phyloP scores from a whole-genome alignment of 106 monocot genomes.

The Cymbidium sinense region DNA sequence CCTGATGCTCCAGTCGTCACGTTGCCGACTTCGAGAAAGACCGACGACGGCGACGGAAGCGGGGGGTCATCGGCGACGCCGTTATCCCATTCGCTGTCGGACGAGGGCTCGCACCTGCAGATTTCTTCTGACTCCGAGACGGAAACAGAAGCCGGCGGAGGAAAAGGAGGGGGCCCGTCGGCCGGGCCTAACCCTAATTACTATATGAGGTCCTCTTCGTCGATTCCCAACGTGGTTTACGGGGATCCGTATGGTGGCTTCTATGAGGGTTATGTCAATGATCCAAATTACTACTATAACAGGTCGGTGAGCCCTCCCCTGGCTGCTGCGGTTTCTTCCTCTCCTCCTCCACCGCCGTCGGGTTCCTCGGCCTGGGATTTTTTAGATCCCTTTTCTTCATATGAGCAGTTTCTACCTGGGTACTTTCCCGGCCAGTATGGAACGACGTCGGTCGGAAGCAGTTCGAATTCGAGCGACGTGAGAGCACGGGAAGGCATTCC shows the following conservation, averaged over 20 bases:
- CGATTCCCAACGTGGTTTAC: constrained; percentile 34
- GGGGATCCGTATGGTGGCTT: constrained; percentile 17
- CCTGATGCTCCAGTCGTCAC: constrained; percentile 13
- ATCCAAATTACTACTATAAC: constrained; percentile 10
- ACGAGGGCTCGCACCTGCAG: constrained; percentile 26
- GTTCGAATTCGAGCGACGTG: constrained; percentile 59
- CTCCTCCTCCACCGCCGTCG: constrained; percentile 30
- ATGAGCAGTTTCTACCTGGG: constrained; percentile 33
- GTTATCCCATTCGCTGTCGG: constrained; percentile 38
- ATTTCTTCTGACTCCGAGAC: constrained; percentile 22
- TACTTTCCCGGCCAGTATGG: constrained; percentile 13
- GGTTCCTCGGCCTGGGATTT: constrained; percentile 66
- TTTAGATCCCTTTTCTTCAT: constrained; percentile 56
- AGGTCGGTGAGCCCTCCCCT: constrained; percentile 1
- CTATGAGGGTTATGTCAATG: background rate
- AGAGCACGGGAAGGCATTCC: constrained; percentile 88
- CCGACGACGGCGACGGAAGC: background rate
- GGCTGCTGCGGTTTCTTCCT: background rate
- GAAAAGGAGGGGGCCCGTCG: background rate
- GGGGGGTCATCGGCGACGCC: constrained; percentile 21
- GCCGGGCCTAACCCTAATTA: constrained; percentile 11
- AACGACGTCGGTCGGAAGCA: constrained; percentile 25
- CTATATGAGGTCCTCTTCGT: constrained; percentile 31
- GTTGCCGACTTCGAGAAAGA: constrained; percentile 29
- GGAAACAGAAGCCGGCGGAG: constrained; percentile 9